A percentile compares a stretch with the other conserved stretches of the same genome.
These are phyloP conservation scores for Aureobasidium sp. DNA, from an alignment of 2,329 filamentous ascomycete genomes.

Conservation along the genomic window DNA sequence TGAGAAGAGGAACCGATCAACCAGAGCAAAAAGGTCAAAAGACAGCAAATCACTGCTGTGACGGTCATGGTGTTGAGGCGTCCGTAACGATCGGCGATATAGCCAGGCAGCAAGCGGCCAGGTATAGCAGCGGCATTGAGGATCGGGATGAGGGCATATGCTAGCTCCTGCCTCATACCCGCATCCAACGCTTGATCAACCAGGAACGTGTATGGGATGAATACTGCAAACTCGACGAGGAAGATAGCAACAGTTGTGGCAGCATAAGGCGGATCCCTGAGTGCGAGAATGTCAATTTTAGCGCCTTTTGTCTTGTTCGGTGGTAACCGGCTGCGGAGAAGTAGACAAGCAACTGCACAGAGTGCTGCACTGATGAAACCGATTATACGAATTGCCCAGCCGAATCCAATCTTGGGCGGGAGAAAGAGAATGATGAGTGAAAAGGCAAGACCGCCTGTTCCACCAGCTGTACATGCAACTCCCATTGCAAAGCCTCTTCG, in stretches of 20 bases:
- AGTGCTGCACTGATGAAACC: conserved; percentile 32
- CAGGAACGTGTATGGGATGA: conserved; percentile 29
- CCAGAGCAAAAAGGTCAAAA: conserved; percentile 22
- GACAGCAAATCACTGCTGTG: conserved; percentile 16
- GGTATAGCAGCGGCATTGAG: conserved; percentile 23
- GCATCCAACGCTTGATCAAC: conserved; percentile 23
- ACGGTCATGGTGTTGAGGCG: conserved; percentile 25
- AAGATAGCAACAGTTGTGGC: conserved; percentile 24
- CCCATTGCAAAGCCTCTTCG: conserved; percentile 72
- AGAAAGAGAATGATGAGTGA: conserved; percentile 35
- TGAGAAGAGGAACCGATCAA: conserved; percentile 12
- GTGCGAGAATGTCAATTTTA: neutral
- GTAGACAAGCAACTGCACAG: conserved; percentile 30
- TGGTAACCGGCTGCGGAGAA: conserved; percentile 34
- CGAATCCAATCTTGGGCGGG: conserved; percentile 33
- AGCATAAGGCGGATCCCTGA: neutral
- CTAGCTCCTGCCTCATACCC: conserved; percentile 18
- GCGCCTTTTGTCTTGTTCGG: conserved; percentile 15
- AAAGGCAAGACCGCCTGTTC: conserved; percentile 37
- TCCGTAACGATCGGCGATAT: conserved; percentile 25
- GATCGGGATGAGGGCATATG: conserved; percentile 25
- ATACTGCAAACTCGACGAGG: conserved; percentile 28
- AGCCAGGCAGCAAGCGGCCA: conserved; percentile 26
- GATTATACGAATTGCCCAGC: conserved; percentile 36
- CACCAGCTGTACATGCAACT: conserved; percentile 61